These are phyloP conservation scores for Lachancea nothofagi DNA, from an alignment of 805 yeast genomes.

Conservation along the genomic window DNA sequence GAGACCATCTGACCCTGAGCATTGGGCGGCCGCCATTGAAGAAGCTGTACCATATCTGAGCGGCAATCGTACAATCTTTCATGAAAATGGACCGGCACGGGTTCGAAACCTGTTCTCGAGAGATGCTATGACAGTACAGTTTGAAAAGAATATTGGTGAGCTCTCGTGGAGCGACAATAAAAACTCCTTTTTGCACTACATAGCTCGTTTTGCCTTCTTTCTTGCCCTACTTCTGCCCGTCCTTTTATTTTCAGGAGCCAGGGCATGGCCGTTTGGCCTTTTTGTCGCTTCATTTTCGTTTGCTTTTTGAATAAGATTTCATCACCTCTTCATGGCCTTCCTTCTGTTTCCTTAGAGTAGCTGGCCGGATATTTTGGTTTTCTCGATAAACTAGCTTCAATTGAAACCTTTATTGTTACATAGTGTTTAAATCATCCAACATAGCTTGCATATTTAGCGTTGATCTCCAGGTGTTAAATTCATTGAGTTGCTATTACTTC, in stretches of 20 bases:
- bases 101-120: slow-evolving; percentile 33
- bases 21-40: slow-evolving; percentile 52
- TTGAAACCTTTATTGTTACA: slow-evolving; percentile 2
- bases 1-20: slow-evolving; percentile 40
- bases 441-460: background rate
- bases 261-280: background rate
- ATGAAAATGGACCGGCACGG: slow-evolving; percentile 30
- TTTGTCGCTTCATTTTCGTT: background rate
- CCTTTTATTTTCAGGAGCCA: background rate
- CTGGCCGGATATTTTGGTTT: no score
- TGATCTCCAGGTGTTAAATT: slow-evolving; percentile 2
- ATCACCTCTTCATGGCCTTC: no score
- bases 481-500: slow-evolving; percentile 7
- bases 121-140: slow-evolving; percentile 35
- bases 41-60: slow-evolving; percentile 33
- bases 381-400: no score
- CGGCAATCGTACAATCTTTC: slow-evolving; percentile 17
- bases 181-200: slow-evolving; percentile 6
- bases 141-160: slow-evolving; percentile 34
- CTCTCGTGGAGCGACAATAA: slow-evolving; percentile 18
- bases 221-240: background rate
- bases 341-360: no score
- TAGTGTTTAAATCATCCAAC: background rate
- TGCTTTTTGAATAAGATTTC: background rate
- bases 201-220: slow-evolving; percentile 7